A percentile compares a stretch with the other conserved stretches of the same genome.
phyloP scores from a whole-genome alignment of 1,139 yeast genomes.

The Trichomonascaceae sp. region DNA sequence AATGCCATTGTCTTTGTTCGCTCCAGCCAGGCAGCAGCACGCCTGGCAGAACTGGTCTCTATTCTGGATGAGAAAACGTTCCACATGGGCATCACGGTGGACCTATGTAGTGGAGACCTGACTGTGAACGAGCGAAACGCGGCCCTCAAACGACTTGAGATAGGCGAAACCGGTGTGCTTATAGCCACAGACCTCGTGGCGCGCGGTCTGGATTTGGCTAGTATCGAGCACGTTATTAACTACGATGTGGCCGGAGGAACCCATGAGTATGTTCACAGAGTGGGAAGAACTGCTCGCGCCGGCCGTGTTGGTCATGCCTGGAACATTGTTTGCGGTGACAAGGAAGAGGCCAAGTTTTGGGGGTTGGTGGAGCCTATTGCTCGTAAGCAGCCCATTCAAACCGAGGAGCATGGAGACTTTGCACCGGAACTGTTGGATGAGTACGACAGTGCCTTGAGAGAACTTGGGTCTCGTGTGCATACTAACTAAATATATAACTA shows the following conservation, averaged over 20 bases:
- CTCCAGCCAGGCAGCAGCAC: constrained; percentile 75
- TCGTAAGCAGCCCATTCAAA: constrained; percentile 8
- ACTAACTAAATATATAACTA: too few relatives aligned
- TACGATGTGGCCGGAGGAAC: constrained; percentile 84
- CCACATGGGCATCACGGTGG: constrained; percentile 12
- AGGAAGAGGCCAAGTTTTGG: constrained; percentile 58
- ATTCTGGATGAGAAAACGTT: constrained; percentile 29
- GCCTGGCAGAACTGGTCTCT: constrained; percentile 50
- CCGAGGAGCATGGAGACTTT: constrained; percentile 1
- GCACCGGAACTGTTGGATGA: constrained; percentile 6
- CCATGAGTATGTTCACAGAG: constrained; percentile 87
- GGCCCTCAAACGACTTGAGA: constrained; percentile 41
- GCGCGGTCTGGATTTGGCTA: constrained; percentile 77
- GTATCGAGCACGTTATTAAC: constrained; percentile 66
- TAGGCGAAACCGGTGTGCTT: constrained; percentile 38
- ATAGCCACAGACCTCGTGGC: constrained; percentile 90
- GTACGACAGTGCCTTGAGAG: constrained; percentile 6
- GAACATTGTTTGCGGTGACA: constrained; percentile 57
- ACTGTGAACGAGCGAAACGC: constrained; percentile 22
- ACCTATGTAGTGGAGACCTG: constrained; percentile 27
- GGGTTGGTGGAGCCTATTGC: constrained; percentile 18
- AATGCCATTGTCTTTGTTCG: constrained; percentile 56
- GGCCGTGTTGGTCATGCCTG: constrained; percentile 62
- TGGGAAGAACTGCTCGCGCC: constrained; percentile 96
- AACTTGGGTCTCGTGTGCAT: too few relatives aligned